Conservation (phyloP, 116 monocot genomes). For the Cymodocea nodosa region DNA sequence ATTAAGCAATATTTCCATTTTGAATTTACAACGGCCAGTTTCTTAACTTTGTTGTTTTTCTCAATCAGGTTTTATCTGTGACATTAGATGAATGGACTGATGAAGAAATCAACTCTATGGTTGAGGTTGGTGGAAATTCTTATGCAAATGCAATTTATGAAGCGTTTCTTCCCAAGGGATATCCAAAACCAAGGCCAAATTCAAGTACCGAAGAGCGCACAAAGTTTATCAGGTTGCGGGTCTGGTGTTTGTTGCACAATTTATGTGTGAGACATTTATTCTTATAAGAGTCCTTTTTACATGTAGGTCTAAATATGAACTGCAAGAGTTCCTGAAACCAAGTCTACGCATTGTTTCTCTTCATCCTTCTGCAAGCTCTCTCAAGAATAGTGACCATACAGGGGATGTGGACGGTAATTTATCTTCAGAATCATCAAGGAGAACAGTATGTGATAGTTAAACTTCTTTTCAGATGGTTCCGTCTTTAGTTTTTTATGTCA, state of each 20-base stretch:
- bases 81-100: constrained; percentile 84
- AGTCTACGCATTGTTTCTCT: constrained; percentile 67
- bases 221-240: constrained; percentile 49
- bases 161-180: constrained; percentile 66
- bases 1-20: neutral
- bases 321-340: constrained; percentile 90
- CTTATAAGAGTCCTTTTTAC: neutral
- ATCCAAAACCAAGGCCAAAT: constrained; percentile 50
- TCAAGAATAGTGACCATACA: constrained; percentile 34
- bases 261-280: neutral
- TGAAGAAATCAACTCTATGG: constrained; percentile 68
- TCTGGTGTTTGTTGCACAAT: neutral
- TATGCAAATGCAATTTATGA: constrained; percentile 91
- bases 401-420: constrained; percentile 21
- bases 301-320: constrained; percentile 75
- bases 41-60: neutral
- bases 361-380: constrained; percentile 37
- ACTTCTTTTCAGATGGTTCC: neutral
- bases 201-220: constrained; percentile 57
- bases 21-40: neutral
- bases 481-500: neutral
- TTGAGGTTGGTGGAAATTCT: constrained; percentile 90
- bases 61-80: constrained; percentile 73
- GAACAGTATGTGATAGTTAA: constrained; percentile 1
- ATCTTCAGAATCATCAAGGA: constrained; percentile 31